phyloP scores from a whole-genome alignment of 352 stramenopile genomes.

The Phytopythium chamaehyphon region DNA sequence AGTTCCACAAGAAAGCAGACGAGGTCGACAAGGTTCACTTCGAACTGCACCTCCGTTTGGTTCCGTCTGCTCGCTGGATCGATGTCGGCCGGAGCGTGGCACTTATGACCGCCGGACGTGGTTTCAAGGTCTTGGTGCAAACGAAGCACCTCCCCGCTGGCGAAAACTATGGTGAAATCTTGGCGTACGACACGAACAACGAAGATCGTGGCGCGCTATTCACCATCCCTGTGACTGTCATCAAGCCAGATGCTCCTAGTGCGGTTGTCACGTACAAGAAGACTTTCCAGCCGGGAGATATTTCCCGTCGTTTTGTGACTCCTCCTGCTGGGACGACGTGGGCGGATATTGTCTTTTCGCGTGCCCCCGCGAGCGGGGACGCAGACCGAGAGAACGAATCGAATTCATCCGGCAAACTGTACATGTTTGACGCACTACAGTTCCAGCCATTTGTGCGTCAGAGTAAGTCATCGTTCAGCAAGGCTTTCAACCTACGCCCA shows the following conservation, averaged over 20 bases:
- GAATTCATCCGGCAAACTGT: conserved; percentile 67
- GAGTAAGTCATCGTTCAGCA: conserved; percentile 63
- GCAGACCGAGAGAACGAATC: conserved; percentile 48
- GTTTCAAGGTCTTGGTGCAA: conserved; percentile 90
- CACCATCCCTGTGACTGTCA: conserved; percentile 87
- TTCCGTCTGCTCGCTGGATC: conserved; percentile 84
- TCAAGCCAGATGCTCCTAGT: conserved; percentile 65
- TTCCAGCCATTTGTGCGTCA: conserved; percentile 85
- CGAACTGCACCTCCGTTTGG: conserved; percentile 83
- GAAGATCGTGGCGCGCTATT: conserved; percentile 76
- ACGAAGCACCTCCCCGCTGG: conserved; percentile 74
- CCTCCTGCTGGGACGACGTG: conserved; percentile 79
- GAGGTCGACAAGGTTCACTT: conserved; percentile 87
- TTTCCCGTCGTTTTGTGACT: conserved; percentile 80
- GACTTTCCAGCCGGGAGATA: conserved; percentile 51
- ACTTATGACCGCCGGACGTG: conserved; percentile 79
- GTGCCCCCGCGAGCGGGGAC: conserved; percentile 20
- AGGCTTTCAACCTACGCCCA: conserved; percentile 62
- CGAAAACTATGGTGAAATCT: conserved; percentile 85
- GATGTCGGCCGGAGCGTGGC: conserved; percentile 80
- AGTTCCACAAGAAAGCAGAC: conserved; percentile 81
- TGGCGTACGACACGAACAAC: conserved; percentile 72
- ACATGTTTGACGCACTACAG: conserved; percentile 88
- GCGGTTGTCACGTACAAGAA: conserved; percentile 42
- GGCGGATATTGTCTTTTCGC: conserved; percentile 81